Percentiles rank a stretch among this genome's conserved stretches.
These are phyloP conservation scores for Paramyrothecium roridum DNA, from an alignment of 2,329 filamentous ascomycete species.

Conservation along the genomic window DNA sequence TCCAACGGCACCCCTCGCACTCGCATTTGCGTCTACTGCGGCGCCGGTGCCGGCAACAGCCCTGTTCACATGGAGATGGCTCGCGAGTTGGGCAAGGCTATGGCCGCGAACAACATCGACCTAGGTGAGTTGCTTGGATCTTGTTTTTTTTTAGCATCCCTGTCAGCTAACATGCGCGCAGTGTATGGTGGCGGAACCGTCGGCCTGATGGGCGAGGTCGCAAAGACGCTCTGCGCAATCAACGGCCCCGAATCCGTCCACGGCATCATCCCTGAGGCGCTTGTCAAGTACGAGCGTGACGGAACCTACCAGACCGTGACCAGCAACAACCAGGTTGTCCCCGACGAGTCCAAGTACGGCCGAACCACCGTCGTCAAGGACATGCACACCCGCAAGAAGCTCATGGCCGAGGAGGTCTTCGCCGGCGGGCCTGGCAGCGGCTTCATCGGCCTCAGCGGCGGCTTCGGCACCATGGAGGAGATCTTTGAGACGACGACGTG, in stretches of 20 bases:
- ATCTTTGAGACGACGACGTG: constrained; percentile 88
- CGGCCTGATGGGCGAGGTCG: constrained; percentile 93
- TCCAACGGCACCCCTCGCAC: constrained; percentile 36
- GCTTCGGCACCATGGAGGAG: constrained; percentile 95
- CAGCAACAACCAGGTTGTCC: constrained; percentile 51
- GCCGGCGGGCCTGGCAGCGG: constrained; percentile 78
- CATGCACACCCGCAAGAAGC: constrained; percentile 93
- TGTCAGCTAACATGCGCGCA: constrained; percentile 19
- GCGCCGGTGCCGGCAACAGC: constrained; percentile 70
- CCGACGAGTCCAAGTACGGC: constrained; percentile 68
- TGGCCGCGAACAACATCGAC: constrained; percentile 74
- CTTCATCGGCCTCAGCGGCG: constrained; percentile 84
- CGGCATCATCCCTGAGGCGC: constrained; percentile 86
- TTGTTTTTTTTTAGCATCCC: background rate
- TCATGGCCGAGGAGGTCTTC: constrained; percentile 89
- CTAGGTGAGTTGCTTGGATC: constrained; percentile 49
- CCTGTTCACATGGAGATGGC: constrained; percentile 77
- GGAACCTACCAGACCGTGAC: constrained; percentile 47
- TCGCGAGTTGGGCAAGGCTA: constrained; percentile 65
- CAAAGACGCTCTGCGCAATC: constrained; percentile 79
- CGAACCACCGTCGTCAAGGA: constrained; percentile 84
- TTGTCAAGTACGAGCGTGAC: constrained; percentile 75
- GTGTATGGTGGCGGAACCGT: constrained; percentile 95
- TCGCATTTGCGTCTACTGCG: constrained; percentile 94
- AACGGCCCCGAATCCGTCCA: constrained; percentile 80